These are phyloP conservation scores for Cyanidioschyzon merolae DNA, from an alignment of 23 red algal genomes.

Conservation along the genomic window DNA sequence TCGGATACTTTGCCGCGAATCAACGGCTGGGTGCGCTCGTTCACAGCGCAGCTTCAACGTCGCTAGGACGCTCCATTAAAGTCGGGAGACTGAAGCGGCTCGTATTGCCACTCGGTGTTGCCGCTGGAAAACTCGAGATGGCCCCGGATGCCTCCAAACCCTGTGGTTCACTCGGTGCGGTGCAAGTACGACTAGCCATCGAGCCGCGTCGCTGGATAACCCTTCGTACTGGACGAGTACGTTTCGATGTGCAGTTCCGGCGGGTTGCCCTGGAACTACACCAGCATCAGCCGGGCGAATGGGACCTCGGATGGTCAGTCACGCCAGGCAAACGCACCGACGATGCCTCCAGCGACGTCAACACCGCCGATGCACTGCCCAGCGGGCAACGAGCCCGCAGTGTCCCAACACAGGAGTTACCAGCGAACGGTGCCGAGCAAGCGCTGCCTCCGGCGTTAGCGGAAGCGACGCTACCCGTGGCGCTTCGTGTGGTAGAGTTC, in stretches of 20 bases:
- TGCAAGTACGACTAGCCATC: neutral
- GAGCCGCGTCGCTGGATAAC: neutral
- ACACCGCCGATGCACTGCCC: too few species aligned
- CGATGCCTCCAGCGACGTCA: too few species aligned
- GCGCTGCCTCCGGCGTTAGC: too few species aligned
- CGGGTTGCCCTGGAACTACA: neutral
- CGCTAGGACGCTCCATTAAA: neutral
- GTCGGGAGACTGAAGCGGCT: slow-evolving; percentile 1
- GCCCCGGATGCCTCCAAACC: neutral
- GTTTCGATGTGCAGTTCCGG: neutral
- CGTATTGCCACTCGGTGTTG: neutral
- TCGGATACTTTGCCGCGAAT: neutral
- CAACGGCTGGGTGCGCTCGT: neutral
- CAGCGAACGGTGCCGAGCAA: too few species aligned
- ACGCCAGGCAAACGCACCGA: too few species aligned
- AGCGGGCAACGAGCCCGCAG: too few species aligned
- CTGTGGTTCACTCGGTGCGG: neutral
- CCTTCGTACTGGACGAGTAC: neutral
- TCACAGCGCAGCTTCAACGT: neutral
- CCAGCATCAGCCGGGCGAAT: neutral
- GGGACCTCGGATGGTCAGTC: neutral
- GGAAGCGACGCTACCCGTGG: too few species aligned
- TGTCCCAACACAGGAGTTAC: too few species aligned
- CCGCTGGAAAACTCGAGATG: neutral
- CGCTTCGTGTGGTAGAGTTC: too few species aligned